These are phyloP conservation scores for Lentinula boryana DNA, from an alignment of 768 basidiomycete species.

Conservation along the genomic window DNA sequence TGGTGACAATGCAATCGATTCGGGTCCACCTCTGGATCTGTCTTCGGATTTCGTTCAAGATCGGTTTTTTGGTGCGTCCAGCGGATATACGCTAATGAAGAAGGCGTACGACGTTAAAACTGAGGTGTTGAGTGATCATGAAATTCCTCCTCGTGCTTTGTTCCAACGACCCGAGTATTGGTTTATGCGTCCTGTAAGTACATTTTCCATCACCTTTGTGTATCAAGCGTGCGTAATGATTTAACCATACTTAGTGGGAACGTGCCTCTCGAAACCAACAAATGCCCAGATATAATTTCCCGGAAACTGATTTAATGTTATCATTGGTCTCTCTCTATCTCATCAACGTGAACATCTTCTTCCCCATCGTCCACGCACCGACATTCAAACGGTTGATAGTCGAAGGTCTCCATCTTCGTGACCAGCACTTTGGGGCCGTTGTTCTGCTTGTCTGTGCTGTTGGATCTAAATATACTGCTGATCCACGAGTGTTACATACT, in stretches of 20 bases:
- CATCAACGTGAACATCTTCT: constrained; percentile 26
- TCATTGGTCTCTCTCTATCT: constrained; percentile 48
- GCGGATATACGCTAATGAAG: constrained; percentile 6
- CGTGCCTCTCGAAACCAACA: neutral
- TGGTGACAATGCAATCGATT: constrained; percentile 11
- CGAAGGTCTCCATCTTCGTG: constrained; percentile 27
- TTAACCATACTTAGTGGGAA: constrained; percentile 9
- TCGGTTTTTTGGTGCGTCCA: constrained; percentile 1
- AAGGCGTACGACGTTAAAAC: neutral
- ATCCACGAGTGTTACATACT: constrained; percentile 29
- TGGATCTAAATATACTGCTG: constrained; percentile 35
- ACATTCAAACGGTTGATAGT: constrained; percentile 32
- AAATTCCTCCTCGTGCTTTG: neutral
- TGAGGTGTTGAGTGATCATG: neutral
- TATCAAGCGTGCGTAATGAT: no score
- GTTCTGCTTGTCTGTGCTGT: constrained; percentile 46
- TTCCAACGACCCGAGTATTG: constrained; percentile 3
- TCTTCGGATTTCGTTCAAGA: constrained; percentile 16
- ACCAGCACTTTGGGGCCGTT: constrained; percentile 31
- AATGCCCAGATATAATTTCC: constrained; percentile 20
- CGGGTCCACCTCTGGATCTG: constrained; percentile 18
- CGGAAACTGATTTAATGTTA: constrained; percentile 27
- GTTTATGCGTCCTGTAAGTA: constrained; percentile 2
- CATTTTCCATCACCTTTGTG: neutral
- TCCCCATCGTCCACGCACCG: constrained; percentile 38